phyloP scores from a whole-genome alignment of 2,329 filamentous ascomycete species.

The Sclerotinia spermophila region DNA sequence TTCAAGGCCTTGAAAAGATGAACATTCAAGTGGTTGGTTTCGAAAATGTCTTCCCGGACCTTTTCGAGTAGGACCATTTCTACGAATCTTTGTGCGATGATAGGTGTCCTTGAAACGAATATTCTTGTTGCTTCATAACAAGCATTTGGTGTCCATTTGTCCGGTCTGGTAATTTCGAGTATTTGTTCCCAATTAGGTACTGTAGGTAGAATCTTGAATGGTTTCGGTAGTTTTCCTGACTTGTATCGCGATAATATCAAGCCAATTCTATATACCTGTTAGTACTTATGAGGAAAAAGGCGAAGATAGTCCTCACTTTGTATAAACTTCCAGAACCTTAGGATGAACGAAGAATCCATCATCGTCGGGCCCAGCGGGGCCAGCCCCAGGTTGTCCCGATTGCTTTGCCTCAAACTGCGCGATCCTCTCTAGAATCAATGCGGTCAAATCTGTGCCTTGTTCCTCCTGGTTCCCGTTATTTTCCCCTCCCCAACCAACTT shows the following conservation, averaged over 20 bases:
- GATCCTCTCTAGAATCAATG: conserved; percentile 92
- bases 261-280: conserved; percentile 58
- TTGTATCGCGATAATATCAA: conserved; percentile 89
- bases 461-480: conserved; percentile 44
- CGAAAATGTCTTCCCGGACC: conserved; percentile 90
- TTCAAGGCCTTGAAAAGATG: conserved; percentile 94
- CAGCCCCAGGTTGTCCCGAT: conserved; percentile 35
- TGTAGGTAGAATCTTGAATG: conserved; percentile 93
- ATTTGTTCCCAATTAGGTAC: conserved; percentile 91
- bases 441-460: conserved; percentile 75
- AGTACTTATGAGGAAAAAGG: conserved; percentile 7
- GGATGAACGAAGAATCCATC: conserved; percentile 83
- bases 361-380: conserved; percentile 48
- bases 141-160: conserved; percentile 71
- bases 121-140: conserved; percentile 87
- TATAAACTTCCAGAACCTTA: conserved; percentile 92
- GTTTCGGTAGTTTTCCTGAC: conserved; percentile 93
- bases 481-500: conserved; percentile 34
- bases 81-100: conserved; percentile 78
- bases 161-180: conserved; percentile 77
- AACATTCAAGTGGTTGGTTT: conserved; percentile 91
- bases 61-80: conserved; percentile 82
- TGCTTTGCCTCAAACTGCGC: conserved; percentile 78
- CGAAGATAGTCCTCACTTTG: conserved; percentile 55
- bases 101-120: conserved; percentile 81